Evolutionary conservation across 192 early-diverging fungal genomes (phyloP).

Genomic region (Diversispora eburnea): DNA sequence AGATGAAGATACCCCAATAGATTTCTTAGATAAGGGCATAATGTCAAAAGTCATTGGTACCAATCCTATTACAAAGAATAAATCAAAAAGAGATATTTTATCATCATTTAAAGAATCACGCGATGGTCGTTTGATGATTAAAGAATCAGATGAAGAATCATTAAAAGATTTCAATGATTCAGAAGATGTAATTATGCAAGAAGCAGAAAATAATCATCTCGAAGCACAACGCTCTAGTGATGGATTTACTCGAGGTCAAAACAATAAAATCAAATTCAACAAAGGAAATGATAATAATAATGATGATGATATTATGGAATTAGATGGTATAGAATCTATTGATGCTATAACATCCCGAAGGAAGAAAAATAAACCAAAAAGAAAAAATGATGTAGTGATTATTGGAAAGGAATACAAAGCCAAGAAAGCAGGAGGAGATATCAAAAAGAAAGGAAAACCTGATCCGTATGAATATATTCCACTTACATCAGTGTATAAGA

Average conservation of each 20-base stretch:
- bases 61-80: slow-evolving; percentile 39
- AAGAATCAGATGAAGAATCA: slow-evolving; percentile 56
- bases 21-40: slow-evolving; percentile 86
- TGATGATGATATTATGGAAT: slow-evolving; percentile 61
- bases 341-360: slow-evolving; percentile 32
- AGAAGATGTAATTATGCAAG: slow-evolving; percentile 37
- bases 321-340: slow-evolving; percentile 57
- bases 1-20: slow-evolving; percentile 66
- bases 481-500: slow-evolving; percentile 43
- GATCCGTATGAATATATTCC: slow-evolving; percentile 98
- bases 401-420: slow-evolving; percentile 81
- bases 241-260: slow-evolving; percentile 78
- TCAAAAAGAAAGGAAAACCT: slow-evolving; percentile 79
- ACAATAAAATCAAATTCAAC: slow-evolving; percentile 87
- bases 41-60: slow-evolving; percentile 59
- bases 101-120: slow-evolving; percentile 60
- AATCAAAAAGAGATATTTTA: slow-evolving; percentile 39
- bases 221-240: slow-evolving; percentile 75
- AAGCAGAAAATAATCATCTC: slow-evolving; percentile 80
- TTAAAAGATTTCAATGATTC: slow-evolving; percentile 29
- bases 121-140: slow-evolving; percentile 82
- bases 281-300: slow-evolving; percentile 62
- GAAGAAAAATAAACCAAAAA: slow-evolving; percentile 36
- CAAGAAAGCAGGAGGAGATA: slow-evolving; percentile 87
- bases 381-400: slow-evolving; percentile 25